Evolutionary conservation across 2,329 filamentous ascomycete genomes (phyloP).

Genomic region (Aspergillus udagawae): DNA sequence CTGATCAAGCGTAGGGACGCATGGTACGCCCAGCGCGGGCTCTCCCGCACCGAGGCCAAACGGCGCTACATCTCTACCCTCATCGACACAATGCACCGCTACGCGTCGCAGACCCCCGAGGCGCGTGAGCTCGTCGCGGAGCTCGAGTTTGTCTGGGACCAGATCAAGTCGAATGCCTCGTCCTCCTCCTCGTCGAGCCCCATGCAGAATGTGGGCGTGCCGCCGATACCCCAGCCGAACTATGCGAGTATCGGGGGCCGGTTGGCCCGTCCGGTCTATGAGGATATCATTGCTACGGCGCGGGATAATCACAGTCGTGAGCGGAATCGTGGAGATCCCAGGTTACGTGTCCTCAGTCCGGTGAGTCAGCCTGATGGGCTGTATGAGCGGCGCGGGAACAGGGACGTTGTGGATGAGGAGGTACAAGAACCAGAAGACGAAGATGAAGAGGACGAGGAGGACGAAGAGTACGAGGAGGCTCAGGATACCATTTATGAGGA

Average conservation of each 20-base stretch:
- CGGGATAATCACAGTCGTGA: constrained; percentile 36
- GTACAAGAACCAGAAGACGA: constrained; percentile 16
- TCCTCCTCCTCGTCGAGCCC: constrained; percentile 51
- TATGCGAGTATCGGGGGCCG: constrained; percentile 36
- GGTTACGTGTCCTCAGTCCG: constrained; percentile 71
- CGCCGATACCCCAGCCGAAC: constrained; percentile 26
- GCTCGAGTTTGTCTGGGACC: constrained; percentile 99
- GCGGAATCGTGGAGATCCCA: constrained; percentile 31
- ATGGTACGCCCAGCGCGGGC: constrained; percentile 81
- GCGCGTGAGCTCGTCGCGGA: constrained; percentile 84
- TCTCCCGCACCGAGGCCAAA: constrained; percentile 89
- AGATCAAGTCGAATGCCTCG: constrained; percentile 79
- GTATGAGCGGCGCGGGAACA: constrained; percentile 38
- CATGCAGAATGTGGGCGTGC: constrained; percentile 26
- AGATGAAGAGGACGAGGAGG: constrained; percentile 31
- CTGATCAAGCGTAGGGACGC: constrained; percentile 63
- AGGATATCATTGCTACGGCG: constrained; percentile 46
- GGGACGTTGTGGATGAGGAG: constrained; percentile 28
- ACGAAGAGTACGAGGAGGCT: constrained; percentile 34
- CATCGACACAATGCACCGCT: constrained; percentile 95
- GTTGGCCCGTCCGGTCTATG: constrained; percentile 35
- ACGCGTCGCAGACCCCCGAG: constrained; percentile 76
- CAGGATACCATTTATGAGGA: constrained; percentile 31
- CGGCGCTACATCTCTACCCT: constrained; percentile 87
- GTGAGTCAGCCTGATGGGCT: constrained; percentile 79